Percentiles rank a stretch among this genome's conserved stretches.
These are phyloP conservation scores for Metschnikowia shivogae DNA, from an alignment of 805 yeast species.

Conservation along the genomic window DNA sequence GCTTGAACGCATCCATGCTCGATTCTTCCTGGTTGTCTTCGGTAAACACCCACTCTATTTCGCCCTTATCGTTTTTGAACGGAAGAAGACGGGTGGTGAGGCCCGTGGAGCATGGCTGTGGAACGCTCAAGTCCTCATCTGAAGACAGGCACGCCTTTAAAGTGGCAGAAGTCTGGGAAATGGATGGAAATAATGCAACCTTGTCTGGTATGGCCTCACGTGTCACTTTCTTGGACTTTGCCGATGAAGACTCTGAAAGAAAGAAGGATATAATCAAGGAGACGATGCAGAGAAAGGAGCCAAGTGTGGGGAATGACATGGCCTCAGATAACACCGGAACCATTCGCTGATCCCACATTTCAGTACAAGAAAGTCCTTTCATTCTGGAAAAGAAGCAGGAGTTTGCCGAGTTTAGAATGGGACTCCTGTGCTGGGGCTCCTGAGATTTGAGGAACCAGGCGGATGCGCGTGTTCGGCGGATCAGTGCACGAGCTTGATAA, in stretches of 20 bases:
- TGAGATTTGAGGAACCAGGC: no score
- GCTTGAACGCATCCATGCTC: slow-evolving; percentile 28
- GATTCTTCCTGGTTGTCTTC: slow-evolving; percentile 32
- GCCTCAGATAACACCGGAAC: neutral
- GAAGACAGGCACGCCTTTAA: neutral
- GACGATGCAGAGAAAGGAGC: neutral
- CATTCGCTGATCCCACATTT: neutral
- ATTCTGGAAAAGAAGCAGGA: neutral
- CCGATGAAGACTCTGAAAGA: neutral
- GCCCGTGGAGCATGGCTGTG: slow-evolving; percentile 48
- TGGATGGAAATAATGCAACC: slow-evolving; percentile 13
- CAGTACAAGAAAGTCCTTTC: neutral
- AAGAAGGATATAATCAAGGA: slow-evolving; percentile 2
- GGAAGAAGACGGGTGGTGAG: slow-evolving; percentile 48
- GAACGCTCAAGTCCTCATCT: slow-evolving; percentile 6
- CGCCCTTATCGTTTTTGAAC: slow-evolving; percentile 48
- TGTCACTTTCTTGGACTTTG: slow-evolving; percentile 2
- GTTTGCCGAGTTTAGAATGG: no score
- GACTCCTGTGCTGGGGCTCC: no score
- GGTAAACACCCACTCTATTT: slow-evolving; percentile 54
- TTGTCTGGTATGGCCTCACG: neutral
- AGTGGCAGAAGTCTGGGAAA: slow-evolving; percentile 1
- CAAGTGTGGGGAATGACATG: slow-evolving; percentile 1
- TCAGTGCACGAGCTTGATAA: no score
- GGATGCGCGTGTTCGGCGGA: no score